phyloP scores from a whole-genome alignment of 2,329 filamentous ascomycete species.

The Cyanodermella asteris region DNA sequence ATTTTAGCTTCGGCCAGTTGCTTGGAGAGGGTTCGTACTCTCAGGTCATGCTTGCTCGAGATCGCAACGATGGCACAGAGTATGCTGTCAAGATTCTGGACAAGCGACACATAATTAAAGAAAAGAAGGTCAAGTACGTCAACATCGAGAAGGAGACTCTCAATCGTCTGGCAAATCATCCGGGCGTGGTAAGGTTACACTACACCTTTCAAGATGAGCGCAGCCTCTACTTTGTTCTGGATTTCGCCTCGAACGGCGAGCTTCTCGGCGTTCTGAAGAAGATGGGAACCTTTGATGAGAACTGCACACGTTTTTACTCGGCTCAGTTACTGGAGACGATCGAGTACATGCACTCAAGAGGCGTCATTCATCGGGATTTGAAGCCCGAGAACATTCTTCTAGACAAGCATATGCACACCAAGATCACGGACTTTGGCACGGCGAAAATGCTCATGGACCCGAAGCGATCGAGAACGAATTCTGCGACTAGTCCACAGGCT shows the following conservation, averaged over 20 bases:
- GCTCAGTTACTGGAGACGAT: slow-evolving; percentile 92
- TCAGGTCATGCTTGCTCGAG: slow-evolving; percentile 78
- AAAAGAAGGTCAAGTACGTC: slow-evolving; percentile 99
- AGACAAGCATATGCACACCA: slow-evolving; percentile 90
- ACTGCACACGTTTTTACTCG: slow-evolving; percentile 83
- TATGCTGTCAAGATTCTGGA: slow-evolving; percentile 97
- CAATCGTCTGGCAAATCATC: slow-evolving; percentile 87
- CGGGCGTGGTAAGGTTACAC: slow-evolving; percentile 86
- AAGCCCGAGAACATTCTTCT: slow-evolving; percentile 94
- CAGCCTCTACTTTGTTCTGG: slow-evolving; percentile 89
- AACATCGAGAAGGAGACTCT: slow-evolving; percentile 98
- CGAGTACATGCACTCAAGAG: slow-evolving; percentile 91
- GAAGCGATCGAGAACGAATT: too few relatives aligned
- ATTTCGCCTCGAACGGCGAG: slow-evolving; percentile 80
- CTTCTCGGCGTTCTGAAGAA: slow-evolving; percentile 83
- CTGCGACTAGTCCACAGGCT: too few relatives aligned
- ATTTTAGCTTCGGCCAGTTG: slow-evolving; percentile 81
- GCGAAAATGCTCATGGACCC: slow-evolving; percentile 62
- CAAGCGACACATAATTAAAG: slow-evolving; percentile 97
- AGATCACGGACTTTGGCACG: slow-evolving; percentile 96
- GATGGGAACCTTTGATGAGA: slow-evolving; percentile 80
- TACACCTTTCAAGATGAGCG: slow-evolving; percentile 97
- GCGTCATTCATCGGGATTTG: slow-evolving; percentile 87
- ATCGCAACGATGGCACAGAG: slow-evolving; percentile 82
- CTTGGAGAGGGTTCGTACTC: slow-evolving; percentile 96